These are phyloP conservation scores for Leccinum variabile DNA, from an alignment of 1,284 basidiomycete species.

Conservation along the genomic window DNA sequence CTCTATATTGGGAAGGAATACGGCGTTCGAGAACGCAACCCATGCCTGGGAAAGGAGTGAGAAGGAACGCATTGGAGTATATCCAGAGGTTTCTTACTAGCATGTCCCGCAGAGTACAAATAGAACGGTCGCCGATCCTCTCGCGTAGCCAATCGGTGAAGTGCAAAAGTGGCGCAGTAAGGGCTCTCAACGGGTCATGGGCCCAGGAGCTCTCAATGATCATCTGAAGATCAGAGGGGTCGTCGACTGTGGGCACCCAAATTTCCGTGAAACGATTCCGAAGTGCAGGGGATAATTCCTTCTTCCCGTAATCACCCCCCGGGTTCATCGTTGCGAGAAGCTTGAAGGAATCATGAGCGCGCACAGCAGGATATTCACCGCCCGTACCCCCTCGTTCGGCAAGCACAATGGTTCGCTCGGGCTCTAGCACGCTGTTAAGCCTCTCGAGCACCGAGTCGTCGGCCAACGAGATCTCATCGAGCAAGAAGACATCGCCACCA, in stretches of 20 bases:
- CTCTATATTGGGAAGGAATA: slow-evolving; percentile 40
- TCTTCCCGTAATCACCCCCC: slow-evolving; percentile 99
- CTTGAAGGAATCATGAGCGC: slow-evolving; percentile 74
- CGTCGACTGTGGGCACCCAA: slow-evolving; percentile 91
- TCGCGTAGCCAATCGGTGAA: slow-evolving; percentile 83
- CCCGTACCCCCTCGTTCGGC: slow-evolving; percentile 89
- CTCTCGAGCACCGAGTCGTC: slow-evolving; percentile 98
- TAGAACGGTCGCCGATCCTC: slow-evolving; percentile 64
- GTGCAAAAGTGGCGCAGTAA: slow-evolving; percentile 70
- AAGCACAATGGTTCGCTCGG: slow-evolving; percentile 85
- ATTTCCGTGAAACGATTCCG: slow-evolving; percentile 99
- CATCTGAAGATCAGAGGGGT: slow-evolving; percentile 72
- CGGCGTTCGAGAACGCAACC: slow-evolving; percentile 84
- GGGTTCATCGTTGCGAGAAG: slow-evolving; percentile 99
- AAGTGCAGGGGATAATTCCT: slow-evolving; percentile 95
- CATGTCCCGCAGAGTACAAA: slow-evolving; percentile 86
- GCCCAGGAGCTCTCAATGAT: slow-evolving; percentile 81
- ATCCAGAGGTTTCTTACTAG: slow-evolving; percentile 54
- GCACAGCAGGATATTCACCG: slow-evolving; percentile 66
- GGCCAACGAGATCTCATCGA: slow-evolving; percentile 97
- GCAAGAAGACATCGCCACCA: slow-evolving; percentile 81
- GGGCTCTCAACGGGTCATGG: slow-evolving; percentile 52
- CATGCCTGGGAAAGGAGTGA: slow-evolving; percentile 65
- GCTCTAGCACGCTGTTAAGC: slow-evolving; percentile 95
- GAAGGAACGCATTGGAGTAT: slow-evolving; percentile 7